phyloP scores from a whole-genome alignment of 345 rosid species.

The Nephelium lappaceum region DNA sequence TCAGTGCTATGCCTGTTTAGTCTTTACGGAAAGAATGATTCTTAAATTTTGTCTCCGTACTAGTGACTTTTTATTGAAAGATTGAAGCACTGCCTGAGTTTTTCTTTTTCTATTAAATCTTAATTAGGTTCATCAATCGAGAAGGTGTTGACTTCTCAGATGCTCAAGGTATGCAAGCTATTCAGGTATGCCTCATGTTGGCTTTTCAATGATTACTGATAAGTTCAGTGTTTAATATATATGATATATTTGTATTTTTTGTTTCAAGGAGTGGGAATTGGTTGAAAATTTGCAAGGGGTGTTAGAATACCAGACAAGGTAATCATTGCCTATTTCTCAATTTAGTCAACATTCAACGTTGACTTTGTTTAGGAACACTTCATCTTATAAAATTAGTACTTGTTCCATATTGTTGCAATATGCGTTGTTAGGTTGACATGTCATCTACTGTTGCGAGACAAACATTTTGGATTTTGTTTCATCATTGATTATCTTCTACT shows the following conservation, averaged over 20 bases:
- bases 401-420: neutral
- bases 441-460: neutral
- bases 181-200: conserved; percentile 62
- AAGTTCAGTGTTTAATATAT: conserved; percentile 7
- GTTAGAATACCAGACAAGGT: conserved; percentile 91
- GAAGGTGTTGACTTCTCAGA: conserved; percentile 96
- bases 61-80: neutral
- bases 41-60: neutral
- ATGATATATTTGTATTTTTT: conserved; percentile 15
- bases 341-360: neutral
- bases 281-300: conserved; percentile 83
- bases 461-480: conserved; percentile 7
- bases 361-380: conserved; percentile 7
- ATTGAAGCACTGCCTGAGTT: neutral
- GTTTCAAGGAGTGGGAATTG: conserved; percentile 84
- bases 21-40: neutral
- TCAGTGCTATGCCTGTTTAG: neutral
- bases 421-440: conserved; percentile 12
- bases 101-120: conserved; percentile 1
- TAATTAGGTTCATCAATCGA: conserved; percentile 76
- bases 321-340: conserved; percentile 3
- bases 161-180: conserved; percentile 88
- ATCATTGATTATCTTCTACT: conserved; percentile 4
- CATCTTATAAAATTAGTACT: neutral
- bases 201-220: conserved; percentile 9